Evolutionary conservation across 805 yeast species (phyloP), one percentile per base, ranked within the genome.

Genomic region (Metschnikowia sp.): DNA sequence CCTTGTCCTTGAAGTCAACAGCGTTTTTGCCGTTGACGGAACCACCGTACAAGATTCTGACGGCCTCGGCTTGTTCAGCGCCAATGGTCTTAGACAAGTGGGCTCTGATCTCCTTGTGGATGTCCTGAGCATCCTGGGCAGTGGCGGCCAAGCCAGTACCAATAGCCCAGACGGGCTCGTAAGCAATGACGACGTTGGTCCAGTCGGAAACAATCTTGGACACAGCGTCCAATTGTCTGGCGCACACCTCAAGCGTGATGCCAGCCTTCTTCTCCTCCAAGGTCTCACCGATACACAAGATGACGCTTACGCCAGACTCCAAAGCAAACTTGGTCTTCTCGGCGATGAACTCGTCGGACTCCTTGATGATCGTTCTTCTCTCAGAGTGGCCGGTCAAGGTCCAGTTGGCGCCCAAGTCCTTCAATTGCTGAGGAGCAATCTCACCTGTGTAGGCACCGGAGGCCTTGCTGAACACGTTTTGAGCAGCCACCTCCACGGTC

Each of bases 91-190:
- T 74, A 60, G 81, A 76, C 70, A 94, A 81, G 81, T 80, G 90
- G 53, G 74, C 80, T 81, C 99, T 88, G 76, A 94, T 88, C 60
- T 79, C 79, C 68, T 81, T 80, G 78, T 94, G 99, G 65, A 94
- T 88, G 59, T 84, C 89, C 78, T 94, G 97, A 60, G 99, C 99
- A 69, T 94, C 99, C 59, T 86, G 88, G 60, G 99, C 90, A 61
- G 99, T 94, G 53, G 99, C 98, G 63, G 98, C 97, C 67, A 94
- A 83, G 68, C 99, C 99, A 61, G 98, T 91, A 72, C 99, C 99
- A 63, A 94, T 94, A 63, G 99, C 99, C 99, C 99, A 94, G 60
- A 94, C 96, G 63, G 99, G 99, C 79, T 94, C 99, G 78, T 94
- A 94, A 65, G 99, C 99, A 70, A 94, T 76, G 57, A 94, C 98